A percentile compares a stretch with the other conserved stretches of the same genome.
phyloP scores from a whole-genome alignment of 306 rosid genomes.

The Urtica urens region DNA sequence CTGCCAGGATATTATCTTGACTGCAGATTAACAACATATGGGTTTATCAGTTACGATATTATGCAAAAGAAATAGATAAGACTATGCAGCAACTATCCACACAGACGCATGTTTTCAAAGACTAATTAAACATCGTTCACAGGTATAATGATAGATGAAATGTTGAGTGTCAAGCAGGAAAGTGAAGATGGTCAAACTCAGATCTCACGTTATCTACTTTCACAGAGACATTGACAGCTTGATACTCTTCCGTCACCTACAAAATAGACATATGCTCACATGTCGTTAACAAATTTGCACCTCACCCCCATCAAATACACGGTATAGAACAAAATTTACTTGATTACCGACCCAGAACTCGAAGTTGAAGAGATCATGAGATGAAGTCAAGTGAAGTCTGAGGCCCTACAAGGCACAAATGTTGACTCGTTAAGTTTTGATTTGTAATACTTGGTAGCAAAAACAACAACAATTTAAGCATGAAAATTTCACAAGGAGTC shows the following conservation, averaged over 20 bases:
- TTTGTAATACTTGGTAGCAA: background rate
- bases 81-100: too few relatives aligned
- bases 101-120: too few relatives aligned
- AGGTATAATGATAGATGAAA: background rate
- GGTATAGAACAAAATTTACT: conserved; percentile 13
- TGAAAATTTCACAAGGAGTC: conserved; percentile 17
- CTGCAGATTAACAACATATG: background rate
- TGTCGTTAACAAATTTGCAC: conserved; percentile 2
- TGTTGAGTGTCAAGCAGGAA: background rate
- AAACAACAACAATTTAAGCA: conserved; percentile 3
- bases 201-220: conserved; percentile 29
- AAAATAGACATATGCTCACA: conserved; percentile 22
- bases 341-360: conserved; percentile 74
- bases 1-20: conserved; percentile 4
- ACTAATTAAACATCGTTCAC: too few relatives aligned
- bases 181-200: conserved; percentile 33
- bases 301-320: conserved; percentile 14
- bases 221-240: conserved; percentile 53
- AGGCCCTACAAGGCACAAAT: conserved; percentile 47
- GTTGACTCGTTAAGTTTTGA: conserved; percentile 9
- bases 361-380: conserved; percentile 70
- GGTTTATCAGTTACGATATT: conserved; percentile 2
- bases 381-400: conserved; percentile 46
- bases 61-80: background rate
- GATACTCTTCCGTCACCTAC: conserved; percentile 64